Evolutionary conservation across 2,329 filamentous ascomycete species (phyloP).

Genomic region (Fusarium veterinarium): DNA sequence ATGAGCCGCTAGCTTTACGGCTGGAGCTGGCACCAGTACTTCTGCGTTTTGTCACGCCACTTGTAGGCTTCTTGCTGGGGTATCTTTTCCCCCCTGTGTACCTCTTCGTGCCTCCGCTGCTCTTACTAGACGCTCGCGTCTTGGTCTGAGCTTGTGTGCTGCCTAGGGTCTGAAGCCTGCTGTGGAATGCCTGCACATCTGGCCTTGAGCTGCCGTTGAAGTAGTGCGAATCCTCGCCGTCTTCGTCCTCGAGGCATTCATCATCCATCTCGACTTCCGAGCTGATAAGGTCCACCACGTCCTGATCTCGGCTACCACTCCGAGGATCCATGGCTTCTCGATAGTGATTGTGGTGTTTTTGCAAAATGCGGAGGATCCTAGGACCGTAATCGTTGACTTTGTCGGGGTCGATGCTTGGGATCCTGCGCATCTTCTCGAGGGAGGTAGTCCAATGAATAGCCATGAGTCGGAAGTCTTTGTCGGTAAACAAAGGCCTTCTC

Average conservation of each 20-base stretch:
- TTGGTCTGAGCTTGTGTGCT: conserved; percentile 44
- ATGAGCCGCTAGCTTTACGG: conserved; percentile 49
- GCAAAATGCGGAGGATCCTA: conserved; percentile 70
- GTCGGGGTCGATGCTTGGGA: conserved; percentile 71
- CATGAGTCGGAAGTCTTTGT: conserved; percentile 78
- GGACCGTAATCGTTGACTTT: conserved; percentile 72
- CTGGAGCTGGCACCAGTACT: conserved; percentile 40
- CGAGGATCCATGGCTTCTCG: conserved; percentile 60
- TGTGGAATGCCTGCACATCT: conserved; percentile 52
- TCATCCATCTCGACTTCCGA: conserved; percentile 55
- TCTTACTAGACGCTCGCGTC: conserved; percentile 41
- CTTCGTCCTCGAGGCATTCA: conserved; percentile 52
- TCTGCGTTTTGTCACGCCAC: conserved; percentile 48
- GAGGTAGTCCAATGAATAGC: conserved; percentile 74
- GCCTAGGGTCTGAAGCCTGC: conserved; percentile 46
- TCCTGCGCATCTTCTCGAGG: conserved; percentile 69
- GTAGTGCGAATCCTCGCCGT: conserved; percentile 60
- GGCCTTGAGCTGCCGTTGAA: conserved; percentile 51
- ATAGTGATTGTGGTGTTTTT: conserved; percentile 59
- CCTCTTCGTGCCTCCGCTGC: conserved; percentile 45
- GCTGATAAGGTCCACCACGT: conserved; percentile 68
- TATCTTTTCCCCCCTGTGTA: conserved; percentile 47
- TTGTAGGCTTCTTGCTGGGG: conserved; percentile 45
- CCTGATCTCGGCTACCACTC: conserved; percentile 43
- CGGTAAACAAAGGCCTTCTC: conserved; percentile 72